Evolutionary conservation across 2,329 filamentous ascomycete genomes (phyloP), one percentile per base, ranked within the genome.

Genomic region (Grosmannia huntii): DNA sequence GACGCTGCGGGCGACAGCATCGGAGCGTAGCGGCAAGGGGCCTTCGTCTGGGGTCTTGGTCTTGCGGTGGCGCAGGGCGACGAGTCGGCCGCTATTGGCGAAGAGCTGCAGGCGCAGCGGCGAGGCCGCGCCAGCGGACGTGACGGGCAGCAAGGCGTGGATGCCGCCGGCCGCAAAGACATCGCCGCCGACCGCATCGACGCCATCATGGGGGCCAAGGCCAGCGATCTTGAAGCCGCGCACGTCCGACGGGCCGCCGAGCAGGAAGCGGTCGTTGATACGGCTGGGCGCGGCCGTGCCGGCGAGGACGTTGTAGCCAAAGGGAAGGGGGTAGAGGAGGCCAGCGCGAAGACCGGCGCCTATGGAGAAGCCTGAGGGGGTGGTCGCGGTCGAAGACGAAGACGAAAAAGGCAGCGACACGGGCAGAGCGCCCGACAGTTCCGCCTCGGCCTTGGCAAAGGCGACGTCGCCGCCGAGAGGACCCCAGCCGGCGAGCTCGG

Each of bases 191-290:
- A 96, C 83, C 0, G 91, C 85, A 71, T 99, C 92, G 21, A 76
- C 71, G 1, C 90, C 89, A 66, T 97, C 92, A 62, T 87, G 86
- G 4, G 94, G 91, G 10, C 94, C 94, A 6, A 99, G 79, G 1
- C 94, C 94, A 23, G 86, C 88, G 25, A 95, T 81, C 60, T 90
- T 85, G 78, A 99, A 99, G 2, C 94, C 94, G 58, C 94, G 88
- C 16, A 99, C 89, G 68, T 96, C 92, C 3, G 90, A 96, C 4
- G 94, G 92, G 0, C 94, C 94, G 50, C 94, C 94, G 36, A 99
- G 87, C 67, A 90, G 84, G 75, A 99, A 99, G 51, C 94, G 89
- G 70, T 99, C 94, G 68, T 95, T 96, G 66, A 97, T 81, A 33
- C 89, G 84, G 64, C 89, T 95, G 5, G 86, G 82, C 27, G 80